Evolutionary conservation across 2,329 filamentous ascomycete genomes (phyloP), one percentile per base, ranked within the genome.

Genomic region (Domatiomyces catenatus): DNA sequence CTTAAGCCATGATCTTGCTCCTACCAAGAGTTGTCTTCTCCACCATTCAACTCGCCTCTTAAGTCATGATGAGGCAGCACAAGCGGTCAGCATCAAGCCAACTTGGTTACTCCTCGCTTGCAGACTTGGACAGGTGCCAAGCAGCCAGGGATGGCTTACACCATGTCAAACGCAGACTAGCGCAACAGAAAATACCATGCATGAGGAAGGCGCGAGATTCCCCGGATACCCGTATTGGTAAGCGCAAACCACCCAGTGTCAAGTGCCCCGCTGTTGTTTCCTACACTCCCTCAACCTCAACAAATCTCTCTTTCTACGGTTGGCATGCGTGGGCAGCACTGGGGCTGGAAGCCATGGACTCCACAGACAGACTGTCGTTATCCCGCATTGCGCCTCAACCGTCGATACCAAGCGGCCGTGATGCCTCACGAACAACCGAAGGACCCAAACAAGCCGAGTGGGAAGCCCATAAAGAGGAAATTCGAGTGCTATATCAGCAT

Each of bases 381-480:
- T 50, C 51, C 50, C 49, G 52, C 42, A 47, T 36, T 18, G 47
- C 17, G 19, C 44, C n/a, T 44, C 45, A 45, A 50, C 48, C 15
- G 19, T 46, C 20, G 49, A 43, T n/a, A 18, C 47, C 8, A 6
- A 19, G 17, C 50, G 46, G 17, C 46, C 39, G 26, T 47, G 36
- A 42, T 45, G 18, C 46, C 43, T 19, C 56, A 46, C 56, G 54
- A 24, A 47, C 20, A 8, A 24, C 26, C 19, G 56, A 58, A 49
- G 56, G 56, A 46, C 56, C 56, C 46, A 48, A 48, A 50, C 51
- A 50, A 22, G 50, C 54, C 46, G 50, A 58, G 46, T 58, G 56
- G 56, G 52, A 56, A 46, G 56, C 56, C 52, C 52, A 53, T 48
- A 58, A 52, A 47, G 56, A 58, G 45, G 53, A 56, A 26, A 58